Evolutionary conservation across 257 asterid genomes (phyloP), one percentile per base, ranked within the genome.

Genomic region (Verbascum thapsus): DNA sequence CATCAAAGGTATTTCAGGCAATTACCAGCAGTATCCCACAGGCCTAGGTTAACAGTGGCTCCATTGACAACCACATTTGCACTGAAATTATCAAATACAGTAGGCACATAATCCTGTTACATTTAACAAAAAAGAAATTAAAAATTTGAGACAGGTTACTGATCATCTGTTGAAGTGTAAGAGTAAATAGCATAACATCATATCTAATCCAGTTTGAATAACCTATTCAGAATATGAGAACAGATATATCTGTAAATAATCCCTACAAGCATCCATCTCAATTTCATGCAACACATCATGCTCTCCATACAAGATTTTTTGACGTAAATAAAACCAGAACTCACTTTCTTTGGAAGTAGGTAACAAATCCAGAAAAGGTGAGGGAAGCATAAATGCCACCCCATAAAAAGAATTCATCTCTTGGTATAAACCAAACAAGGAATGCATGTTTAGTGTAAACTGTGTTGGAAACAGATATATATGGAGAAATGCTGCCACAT

Each of bases 11-110:
- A 50, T 23, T 1, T 63, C 51, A 39, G 39, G 37, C 51, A 61
- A 58, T 58, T 76, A 86, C 95, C 95, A 53, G 95, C 95, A 26
- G 95, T 86, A 72, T 86, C 95, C 95, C 95, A 86, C 60, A 86
- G 83, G 72, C 95, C 95, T 19, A 86, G 81, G 78, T 86, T 86
- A 39, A 86, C 86, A 43, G 85, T 83, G 72, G 71, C 68, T 49
- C 91, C 95, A 69, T 86, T 85, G 54, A 86, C 95, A 3, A 82
- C 81, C 39, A 86, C 91, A 64, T 85, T 85, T 19, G 94, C 94
- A 68, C 94, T 85, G 79, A 85, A 85, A 78, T 85, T 85, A 69
- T 85, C 94, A 65, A 85, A 85, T 57, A 85, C 94, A 34, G 95
- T 86, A 1, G 95, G 95, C 70, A 86, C 83, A 81, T 86, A 86